Evolutionary conservation across 805 yeast species (phyloP), one percentile per base, ranked within the genome.

Genomic region (Myxozyma kluyveri): DNA sequence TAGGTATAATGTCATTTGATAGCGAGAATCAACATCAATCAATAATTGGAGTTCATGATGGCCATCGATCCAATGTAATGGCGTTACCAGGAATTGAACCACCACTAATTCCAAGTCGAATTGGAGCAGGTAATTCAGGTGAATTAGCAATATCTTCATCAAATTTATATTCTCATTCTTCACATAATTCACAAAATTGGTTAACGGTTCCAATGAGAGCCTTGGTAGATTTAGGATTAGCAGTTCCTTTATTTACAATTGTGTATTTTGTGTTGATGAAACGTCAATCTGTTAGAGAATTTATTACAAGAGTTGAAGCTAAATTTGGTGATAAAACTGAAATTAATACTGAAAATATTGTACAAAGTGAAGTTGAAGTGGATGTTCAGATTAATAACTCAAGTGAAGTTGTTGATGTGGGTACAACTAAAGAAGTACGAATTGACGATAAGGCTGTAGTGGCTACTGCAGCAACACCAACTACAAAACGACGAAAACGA

Each of bases 401-500:
- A 7, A 24, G 7, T 5, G 44, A 18, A 5, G 42, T 19, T 18
- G n/a, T 24, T 5, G 33, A 27, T 2, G 7, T 38, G 3, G 24
- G 21, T 6, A 17, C 35, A 22, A 39, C 23, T 1, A 14, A 21
- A 2, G 29, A 44, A 7, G 40, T 42, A 4, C n/a, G n/a, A n/a
- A n/a, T n/a, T n/a, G n/a, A n/a, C n/a, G n/a, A n/a, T n/a, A n/a
- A n/a, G n/a, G n/a, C n/a, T n/a, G n/a, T n/a, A n/a, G n/a, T n/a
- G n/a, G 22, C 43, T 1, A 41, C 23, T 12, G 9, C 4, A 12
- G n/a, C 26, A 1, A 42, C 52, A 33, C 56, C 61, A 45, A 56
- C 18, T 21, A 42, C 44, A 12, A 83, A 80, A 67, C 83, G 78
- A 62, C 75, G 96, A 24, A 89, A 87, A 64, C 77, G 96, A 63